Percentiles rank a stretch among this genome's conserved stretches.
These are phyloP conservation scores for Trichoderma sp. DNA, from an alignment of 2,329 filamentous ascomycete genomes.

Conservation along the genomic window DNA sequence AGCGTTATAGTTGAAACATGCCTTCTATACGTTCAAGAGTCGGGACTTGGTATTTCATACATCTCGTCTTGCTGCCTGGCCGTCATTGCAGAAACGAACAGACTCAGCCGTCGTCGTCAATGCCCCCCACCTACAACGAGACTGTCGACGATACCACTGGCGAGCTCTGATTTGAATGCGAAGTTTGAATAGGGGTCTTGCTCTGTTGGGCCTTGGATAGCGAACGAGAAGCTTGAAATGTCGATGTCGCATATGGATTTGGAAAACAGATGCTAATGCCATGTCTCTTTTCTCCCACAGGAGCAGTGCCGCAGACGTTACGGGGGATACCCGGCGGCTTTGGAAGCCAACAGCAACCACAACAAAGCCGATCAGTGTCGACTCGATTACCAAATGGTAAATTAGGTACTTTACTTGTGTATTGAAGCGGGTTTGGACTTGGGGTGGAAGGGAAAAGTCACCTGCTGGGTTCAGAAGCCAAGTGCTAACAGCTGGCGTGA, in stretches of 20 bases:
- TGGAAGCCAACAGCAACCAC: slow-evolving; percentile 61
- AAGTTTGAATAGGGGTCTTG: not conserved
- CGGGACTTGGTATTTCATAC: not conserved
- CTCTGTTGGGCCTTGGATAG: not conserved
- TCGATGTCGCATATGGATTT: not conserved
- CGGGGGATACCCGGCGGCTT: slow-evolving; percentile 66
- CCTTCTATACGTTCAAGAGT: not conserved
- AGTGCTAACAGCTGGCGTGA: slow-evolving; percentile 29
- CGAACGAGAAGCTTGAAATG: not conserved
- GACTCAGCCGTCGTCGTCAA: slow-evolving; percentile 4
- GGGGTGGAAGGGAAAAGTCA: slow-evolving; percentile 2
- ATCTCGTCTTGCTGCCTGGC: not conserved
- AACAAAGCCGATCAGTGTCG: slow-evolving; percentile 58
- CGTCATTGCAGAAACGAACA: not conserved
- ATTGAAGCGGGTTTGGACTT: not conserved
- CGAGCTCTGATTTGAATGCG: not conserved
- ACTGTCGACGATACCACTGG: not conserved
- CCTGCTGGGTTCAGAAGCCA: slow-evolving; percentile 5
- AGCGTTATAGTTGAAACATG: not conserved
- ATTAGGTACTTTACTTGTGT: slow-evolving; percentile 51
- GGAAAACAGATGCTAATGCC: slow-evolving; percentile 12
- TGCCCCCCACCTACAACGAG: slow-evolving; percentile 26
- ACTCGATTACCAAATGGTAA: slow-evolving; percentile 68
- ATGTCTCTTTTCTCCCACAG: slow-evolving; percentile 42
- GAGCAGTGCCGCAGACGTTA: slow-evolving; percentile 64